Evolutionary conservation across 257 asterid species (phyloP).

Genomic region (Nicotiana paniculata): DNA sequence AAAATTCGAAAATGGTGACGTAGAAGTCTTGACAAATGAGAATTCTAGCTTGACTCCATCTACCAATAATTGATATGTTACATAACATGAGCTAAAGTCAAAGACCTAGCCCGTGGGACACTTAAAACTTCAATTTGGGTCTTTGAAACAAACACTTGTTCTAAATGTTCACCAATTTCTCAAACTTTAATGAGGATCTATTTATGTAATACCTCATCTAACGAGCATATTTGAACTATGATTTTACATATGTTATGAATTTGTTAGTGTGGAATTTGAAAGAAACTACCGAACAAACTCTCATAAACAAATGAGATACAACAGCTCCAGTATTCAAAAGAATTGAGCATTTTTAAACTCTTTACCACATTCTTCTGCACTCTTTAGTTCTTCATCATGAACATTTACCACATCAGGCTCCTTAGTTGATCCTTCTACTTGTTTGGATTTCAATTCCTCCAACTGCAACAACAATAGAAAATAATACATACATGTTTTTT

Average conservation of each 20-base stretch:
- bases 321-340: background rate
- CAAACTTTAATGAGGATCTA: background rate
- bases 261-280: background rate
- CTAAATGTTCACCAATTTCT: background rate
- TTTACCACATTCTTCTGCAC: background rate
- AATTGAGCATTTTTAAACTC: background rate
- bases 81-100: no score
- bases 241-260: background rate
- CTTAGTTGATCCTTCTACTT: slow-evolving; percentile 30
- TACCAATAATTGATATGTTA: background rate
- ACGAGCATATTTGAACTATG: background rate
- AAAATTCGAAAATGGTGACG: background rate
- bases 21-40: background rate
- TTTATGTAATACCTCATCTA: background rate
- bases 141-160: no score
- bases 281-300: background rate
- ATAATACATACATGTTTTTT: background rate
- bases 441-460: slow-evolving; percentile 48
- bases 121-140: no score
- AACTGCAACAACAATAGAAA: slow-evolving; percentile 36
- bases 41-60: background rate
- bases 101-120: no score
- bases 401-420: slow-evolving; percentile 26
- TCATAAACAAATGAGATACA: background rate
- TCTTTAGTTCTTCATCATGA: slow-evolving; percentile 15